Conservation (phyloP, 257 asterid species). For the Salvia miltiorrhiza region DNA sequence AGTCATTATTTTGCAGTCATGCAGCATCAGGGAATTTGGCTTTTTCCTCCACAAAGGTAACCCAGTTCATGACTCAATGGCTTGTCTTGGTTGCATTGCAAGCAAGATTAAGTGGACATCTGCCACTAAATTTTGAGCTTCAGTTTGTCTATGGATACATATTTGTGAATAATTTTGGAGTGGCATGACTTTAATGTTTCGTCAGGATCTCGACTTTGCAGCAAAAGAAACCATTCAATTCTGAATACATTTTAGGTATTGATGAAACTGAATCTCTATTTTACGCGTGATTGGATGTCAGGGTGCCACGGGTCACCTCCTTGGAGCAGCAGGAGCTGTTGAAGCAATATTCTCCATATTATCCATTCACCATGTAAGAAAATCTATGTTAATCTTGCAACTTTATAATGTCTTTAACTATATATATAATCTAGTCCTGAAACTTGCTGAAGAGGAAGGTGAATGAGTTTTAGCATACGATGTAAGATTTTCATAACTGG, state of each 20-base stretch:
- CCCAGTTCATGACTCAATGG: not conserved
- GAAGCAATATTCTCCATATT: conserved; percentile 79
- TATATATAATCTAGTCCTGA: too few relatives aligned
- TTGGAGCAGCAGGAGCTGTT: conserved; percentile 98
- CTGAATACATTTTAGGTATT: not conserved
- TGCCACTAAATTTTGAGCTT: not conserved
- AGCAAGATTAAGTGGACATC: not conserved
- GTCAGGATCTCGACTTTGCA: not conserved
- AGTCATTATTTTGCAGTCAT: conserved; percentile 57
- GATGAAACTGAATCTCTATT: not conserved
- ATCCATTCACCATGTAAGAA: conserved; percentile 77
- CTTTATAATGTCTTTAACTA: not conserved
- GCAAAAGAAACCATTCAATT: not conserved
- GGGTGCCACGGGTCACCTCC: conserved; percentile 97
- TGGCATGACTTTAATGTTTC: not conserved
- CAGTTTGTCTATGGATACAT: too few relatives aligned
- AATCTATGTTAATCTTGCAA: not conserved
- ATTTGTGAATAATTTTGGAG: not conserved
- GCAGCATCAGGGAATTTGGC: conserved; percentile 69
- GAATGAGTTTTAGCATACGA: too few relatives aligned
- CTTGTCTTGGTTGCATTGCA: not conserved
- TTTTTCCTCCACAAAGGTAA: conserved; percentile 88
- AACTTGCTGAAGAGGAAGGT: too few relatives aligned
- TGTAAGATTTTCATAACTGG: too few relatives aligned
- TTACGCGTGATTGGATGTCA: conserved; percentile 15